Base-by-base conservation (phyloP, 805 yeast species). In the Metschnikowia drakensbergensis region DNA sequence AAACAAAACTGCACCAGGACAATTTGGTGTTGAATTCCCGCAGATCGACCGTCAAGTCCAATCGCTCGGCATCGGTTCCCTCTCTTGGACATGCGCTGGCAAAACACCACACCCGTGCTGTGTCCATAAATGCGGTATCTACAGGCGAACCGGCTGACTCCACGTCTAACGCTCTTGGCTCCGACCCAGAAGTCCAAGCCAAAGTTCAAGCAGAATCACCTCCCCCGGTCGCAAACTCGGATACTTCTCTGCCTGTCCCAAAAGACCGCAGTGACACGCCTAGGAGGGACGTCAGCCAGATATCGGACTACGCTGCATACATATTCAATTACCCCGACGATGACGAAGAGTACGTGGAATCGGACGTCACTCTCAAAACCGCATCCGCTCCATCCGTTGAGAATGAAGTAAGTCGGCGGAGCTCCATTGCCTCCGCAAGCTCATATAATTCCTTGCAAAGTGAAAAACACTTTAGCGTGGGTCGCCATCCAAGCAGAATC, bases 41-140 rank as follows among this genome's bases (percentile, higher is more conserved):
- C 45, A 58, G 54, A 41, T 63, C 68, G 25, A 65, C 70, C 3
- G 49, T 67, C 31, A 65, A 60, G 51, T 62, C 71, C 3, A 69
- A 59, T 46, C 59, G 75, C 38, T 67, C 60, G 37, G 64, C 72
- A 6, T 69, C 74, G 29, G 68, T 68, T 8, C 75, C 76, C 3
- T 58, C 59, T 50, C 44, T 53, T 26, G 51, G 46, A 7, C 45
- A 22, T 10, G 26, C 38, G 8, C 45, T 22, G 8, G 48, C 37
- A 13, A 27, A 11, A 26, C 30, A 38, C 5, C 31, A 40, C 11
- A 33, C 35, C 9, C 48, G 60, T 10, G 51, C 58, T 10, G 37
- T 56, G 8, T 56, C 60, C 2, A 49, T 49, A 17, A 53, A 52
- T 30, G 49, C 49, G n/a, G 8, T 28, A 13, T 40, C 36, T 17